Conservation (phyloP, 2,329 filamentous ascomycete genomes). For the Phyllosticta citrichinensis region DNA sequence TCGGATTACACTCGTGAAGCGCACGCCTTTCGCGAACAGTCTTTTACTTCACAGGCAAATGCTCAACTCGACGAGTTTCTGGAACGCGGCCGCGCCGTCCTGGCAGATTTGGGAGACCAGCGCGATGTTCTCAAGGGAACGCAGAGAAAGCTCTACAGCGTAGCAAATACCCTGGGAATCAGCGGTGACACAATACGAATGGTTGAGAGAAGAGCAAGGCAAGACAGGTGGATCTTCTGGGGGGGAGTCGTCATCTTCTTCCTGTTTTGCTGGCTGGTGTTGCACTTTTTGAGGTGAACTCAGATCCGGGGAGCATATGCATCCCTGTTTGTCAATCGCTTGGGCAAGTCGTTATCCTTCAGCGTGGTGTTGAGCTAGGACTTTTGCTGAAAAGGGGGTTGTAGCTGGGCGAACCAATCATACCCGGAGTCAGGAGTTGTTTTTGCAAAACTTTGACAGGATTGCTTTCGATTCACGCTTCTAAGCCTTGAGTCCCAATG, state of each 20-base stretch:
- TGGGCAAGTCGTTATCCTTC: not conserved
- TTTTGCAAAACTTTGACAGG: not conserved
- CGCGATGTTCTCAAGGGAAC: constrained; percentile 92
- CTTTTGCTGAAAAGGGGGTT: not conserved
- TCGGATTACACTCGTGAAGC: constrained; percentile 60
- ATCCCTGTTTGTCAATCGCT: not conserved
- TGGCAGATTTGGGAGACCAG: constrained; percentile 81
- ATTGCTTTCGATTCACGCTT: not conserved
- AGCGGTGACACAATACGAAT: constrained; percentile 95
- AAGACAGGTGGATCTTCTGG: constrained; percentile 98
- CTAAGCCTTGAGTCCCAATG: not conserved
- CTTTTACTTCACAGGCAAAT: constrained; percentile 74
- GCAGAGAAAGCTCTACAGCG: constrained; percentile 80
- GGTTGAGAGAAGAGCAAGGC: constrained; percentile 81
- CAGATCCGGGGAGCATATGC: not conserved
- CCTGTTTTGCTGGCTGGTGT: constrained; percentile 79
- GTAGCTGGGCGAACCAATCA: not conserved
- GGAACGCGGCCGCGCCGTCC: constrained; percentile 77
- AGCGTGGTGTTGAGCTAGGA: constrained; percentile 3
- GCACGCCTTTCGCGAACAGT: constrained; percentile 81
- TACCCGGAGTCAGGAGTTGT: not conserved
- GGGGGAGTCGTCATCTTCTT: constrained; percentile 80
- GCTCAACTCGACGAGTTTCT: constrained; percentile 87
- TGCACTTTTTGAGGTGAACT: constrained; percentile 65
- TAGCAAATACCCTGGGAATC: constrained; percentile 86